Evolutionary conservation across 2,329 filamentous ascomycete species (phyloP).

Genomic region (Exophiala lecanii-corni): DNA sequence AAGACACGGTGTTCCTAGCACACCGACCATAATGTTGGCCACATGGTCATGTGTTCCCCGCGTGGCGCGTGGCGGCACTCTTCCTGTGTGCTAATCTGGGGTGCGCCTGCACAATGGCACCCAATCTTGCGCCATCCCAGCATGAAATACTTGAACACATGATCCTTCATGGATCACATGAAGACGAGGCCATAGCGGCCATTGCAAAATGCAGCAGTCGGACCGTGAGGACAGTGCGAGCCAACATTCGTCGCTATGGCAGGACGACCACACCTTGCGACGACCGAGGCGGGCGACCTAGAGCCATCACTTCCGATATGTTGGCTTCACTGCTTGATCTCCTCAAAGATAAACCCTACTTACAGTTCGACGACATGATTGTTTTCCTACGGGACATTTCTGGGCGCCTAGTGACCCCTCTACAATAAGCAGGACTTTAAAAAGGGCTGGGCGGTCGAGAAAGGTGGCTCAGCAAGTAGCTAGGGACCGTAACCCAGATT

Average conservation of each 20-base stretch:
- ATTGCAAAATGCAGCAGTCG: not conserved
- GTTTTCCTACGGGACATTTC: constrained; percentile 28
- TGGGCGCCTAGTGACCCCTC: constrained; percentile 7
- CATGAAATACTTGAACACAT: not conserved
- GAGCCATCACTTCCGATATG: too few relatives aligned
- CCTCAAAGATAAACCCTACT: constrained; percentile 29
- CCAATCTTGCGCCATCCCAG: not conserved
- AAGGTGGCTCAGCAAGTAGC: constrained; percentile 27
- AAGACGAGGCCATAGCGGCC: not conserved
- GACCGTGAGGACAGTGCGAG: not conserved
- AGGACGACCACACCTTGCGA: not conserved
- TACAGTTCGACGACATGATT: constrained; percentile 28
- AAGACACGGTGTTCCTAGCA: not conserved
- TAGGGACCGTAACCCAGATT: constrained; percentile 32
- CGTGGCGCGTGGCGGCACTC: too few relatives aligned
- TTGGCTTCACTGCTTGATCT: too few relatives aligned
- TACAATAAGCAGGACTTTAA: constrained; percentile 27
- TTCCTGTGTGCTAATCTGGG: not conserved
- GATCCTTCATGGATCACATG: not conserved
- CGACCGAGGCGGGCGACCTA: too few relatives aligned
- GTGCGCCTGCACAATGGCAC: not conserved
- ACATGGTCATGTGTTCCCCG: not conserved
- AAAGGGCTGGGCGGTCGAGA: constrained; percentile 26
- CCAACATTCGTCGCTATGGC: not conserved
- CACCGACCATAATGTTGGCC: not conserved